phyloP scores from a whole-genome alignment of 805 yeast genomes.

The Lachancea thermotolerans region DNA sequence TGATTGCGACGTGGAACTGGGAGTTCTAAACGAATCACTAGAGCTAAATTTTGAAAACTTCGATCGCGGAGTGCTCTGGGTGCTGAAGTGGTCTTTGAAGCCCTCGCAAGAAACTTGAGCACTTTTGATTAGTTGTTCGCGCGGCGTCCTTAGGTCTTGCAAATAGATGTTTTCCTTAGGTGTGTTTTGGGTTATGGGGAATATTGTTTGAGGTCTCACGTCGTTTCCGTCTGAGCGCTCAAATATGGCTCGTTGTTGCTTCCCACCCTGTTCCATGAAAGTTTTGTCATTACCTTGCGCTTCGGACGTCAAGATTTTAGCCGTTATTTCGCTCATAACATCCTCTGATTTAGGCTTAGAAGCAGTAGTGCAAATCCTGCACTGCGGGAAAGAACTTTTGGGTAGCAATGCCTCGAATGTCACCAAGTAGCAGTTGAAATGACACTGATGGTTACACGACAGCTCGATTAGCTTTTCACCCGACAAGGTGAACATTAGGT shows the following conservation, averaged over 20 bases:
- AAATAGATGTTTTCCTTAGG: background rate
- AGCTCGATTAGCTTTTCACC: conserved; percentile 40
- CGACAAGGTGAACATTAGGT: conserved; percentile 32
- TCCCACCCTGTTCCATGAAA: background rate
- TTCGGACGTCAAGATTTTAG: conserved; percentile 11
- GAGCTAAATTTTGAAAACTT: background rate
- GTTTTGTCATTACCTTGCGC: background rate
- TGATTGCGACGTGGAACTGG: background rate
- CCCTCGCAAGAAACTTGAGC: conserved; percentile 28
- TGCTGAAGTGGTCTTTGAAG: conserved; percentile 13
- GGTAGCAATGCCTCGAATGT: conserved; percentile 19
- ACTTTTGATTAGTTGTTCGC: conserved; percentile 25
- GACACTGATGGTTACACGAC: conserved; percentile 40
- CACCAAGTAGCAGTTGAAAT: conserved; percentile 37
- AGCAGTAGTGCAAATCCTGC: conserved; percentile 22
- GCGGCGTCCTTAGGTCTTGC: conserved; percentile 18
- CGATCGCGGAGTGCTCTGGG: background rate
- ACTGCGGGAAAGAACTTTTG: conserved; percentile 18
- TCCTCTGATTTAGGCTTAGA: conserved; percentile 28
- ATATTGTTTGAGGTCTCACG: background rate
- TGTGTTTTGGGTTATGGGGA: background rate
- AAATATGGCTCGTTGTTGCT: background rate
- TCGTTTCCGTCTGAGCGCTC: background rate
- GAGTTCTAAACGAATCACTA: background rate
- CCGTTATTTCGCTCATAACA: conserved; percentile 22